Evolutionary conservation across 1,284 basidiomycete species (phyloP), one percentile per base, ranked within the genome.

Genomic region (Cronartium quercuum): DNA sequence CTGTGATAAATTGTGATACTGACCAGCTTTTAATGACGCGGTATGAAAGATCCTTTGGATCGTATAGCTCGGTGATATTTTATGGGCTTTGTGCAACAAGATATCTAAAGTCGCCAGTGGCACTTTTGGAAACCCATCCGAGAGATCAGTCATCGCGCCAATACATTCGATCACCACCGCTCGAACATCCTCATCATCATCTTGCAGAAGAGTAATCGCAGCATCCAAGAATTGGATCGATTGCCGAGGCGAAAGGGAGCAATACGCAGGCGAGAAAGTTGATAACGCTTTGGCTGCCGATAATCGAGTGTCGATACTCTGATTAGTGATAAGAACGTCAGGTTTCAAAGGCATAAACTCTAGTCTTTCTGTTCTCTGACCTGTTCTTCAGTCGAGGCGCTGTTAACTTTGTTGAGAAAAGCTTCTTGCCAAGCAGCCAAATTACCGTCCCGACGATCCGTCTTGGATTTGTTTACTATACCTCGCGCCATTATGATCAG

Each of bases 141-240:
- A 41, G 21, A 74, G 10, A 9, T 65, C 51, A 37, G 44, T 15
- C 5, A 63, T 66, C 7, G 13, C 15, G 37, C 58, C 12, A 37
- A 74, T 41, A 21, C 21, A 34, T 55, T 42, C 40, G 34, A 66
- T 60, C n/a, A 74, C 29, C 35, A 34, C 18, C 0, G 15, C 21
- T 29, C 70, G 15, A 21, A 74, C 64, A 24, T 74, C 70, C 44
- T 74, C 70, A 65, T 74, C 70, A 60, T 74, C 63, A 21, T 74
- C 70, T 74, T 74, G 63, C 18, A 74, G 64, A 15, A 74, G 38
- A 37, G 7, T 57, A 15, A 66, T 74, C 10, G 57, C 38, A 13
- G 65, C 38, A 35, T 66, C 63, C 24, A 74, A 58, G 61, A 74
- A 65, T 29, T 41, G 55, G 9, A 66, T 57, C 51, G 47, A 65